These are phyloP conservation scores for Setomelanomma holmii DNA, from an alignment of 2,329 filamentous ascomycete species.

Conservation along the genomic window DNA sequence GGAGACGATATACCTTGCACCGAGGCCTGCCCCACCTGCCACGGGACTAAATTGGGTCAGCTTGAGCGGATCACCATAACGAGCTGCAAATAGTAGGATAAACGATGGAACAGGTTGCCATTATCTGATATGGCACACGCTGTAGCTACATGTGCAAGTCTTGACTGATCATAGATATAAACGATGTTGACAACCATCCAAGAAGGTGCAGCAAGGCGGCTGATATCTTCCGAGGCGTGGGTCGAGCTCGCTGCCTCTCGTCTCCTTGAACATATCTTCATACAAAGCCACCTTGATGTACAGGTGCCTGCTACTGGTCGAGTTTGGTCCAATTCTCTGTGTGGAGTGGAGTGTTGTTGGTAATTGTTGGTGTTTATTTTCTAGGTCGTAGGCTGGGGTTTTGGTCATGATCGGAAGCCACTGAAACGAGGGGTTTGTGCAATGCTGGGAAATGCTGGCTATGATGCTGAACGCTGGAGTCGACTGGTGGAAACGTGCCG, in stretches of 20 bases:
- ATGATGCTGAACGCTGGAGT: constrained; percentile 1
- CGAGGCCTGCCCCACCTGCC: too few species aligned
- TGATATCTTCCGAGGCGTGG: background rate
- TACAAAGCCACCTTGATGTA: background rate
- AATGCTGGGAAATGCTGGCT: constrained; percentile 3
- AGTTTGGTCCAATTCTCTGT: background rate
- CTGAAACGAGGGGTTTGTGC: background rate
- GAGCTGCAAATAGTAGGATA: too few species aligned
- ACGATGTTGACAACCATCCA: background rate
- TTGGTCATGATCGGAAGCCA: background rate
- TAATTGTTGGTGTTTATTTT: background rate
- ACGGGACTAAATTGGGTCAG: too few species aligned
- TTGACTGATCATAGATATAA: background rate
- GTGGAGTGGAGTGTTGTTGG: background rate
- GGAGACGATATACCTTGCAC: too few species aligned
- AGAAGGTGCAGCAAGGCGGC: background rate
- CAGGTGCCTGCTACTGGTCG: background rate
- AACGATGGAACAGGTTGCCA: background rate
- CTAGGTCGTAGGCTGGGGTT: background rate
- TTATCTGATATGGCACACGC: background rate
- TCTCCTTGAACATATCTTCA: background rate
- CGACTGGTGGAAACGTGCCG: background rate
- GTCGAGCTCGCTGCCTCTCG: background rate
- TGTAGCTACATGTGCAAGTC: background rate
- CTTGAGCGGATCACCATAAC: background rate